A percentile compares a stretch with the other conserved stretches of the same genome.
Evolutionary conservation across 2,329 filamentous ascomycete genomes (phyloP).

Genomic region (Dryadomyces sulphureus): DNA sequence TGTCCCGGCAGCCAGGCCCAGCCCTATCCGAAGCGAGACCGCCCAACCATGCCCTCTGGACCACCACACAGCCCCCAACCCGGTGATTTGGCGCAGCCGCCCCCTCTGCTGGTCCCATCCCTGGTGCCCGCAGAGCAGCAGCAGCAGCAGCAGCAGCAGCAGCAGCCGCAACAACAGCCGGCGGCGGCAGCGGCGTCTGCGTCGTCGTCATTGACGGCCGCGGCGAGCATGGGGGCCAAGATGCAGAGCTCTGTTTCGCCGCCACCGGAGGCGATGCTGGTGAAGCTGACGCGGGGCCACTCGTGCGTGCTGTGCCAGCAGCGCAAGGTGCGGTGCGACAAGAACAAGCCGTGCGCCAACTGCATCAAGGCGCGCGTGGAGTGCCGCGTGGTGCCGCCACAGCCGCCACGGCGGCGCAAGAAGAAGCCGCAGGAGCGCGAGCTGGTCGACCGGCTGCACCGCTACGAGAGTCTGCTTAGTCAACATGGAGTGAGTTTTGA

Average conservation of each 20-base stretch:
- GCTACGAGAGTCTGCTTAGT: conserved; percentile 51
- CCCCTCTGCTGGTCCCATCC: background rate
- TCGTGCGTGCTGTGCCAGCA: conserved; percentile 63
- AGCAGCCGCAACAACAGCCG: too few species aligned
- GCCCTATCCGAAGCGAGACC: too few species aligned
- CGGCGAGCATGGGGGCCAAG: conserved; percentile 2
- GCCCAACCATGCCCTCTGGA: background rate
- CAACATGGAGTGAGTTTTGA: conserved; percentile 57
- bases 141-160: background rate
- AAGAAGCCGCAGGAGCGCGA: conserved; percentile 56
- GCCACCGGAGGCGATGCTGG: conserved; percentile 23
- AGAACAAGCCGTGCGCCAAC: conserved; percentile 55
- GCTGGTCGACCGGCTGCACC: conserved; percentile 51
- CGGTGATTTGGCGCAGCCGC: background rate
- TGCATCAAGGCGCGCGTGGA: conserved; percentile 48
- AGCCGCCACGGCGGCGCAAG: conserved; percentile 42
- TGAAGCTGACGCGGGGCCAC: conserved; percentile 43
- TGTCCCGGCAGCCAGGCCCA: too few species aligned
- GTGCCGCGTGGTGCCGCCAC: conserved; percentile 42
- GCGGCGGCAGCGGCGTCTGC: background rate
- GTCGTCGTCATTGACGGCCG: background rate
- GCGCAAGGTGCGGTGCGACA: conserved; percentile 62
- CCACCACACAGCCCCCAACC: background rate
- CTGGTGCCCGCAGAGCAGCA: background rate
- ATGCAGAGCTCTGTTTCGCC: background rate